phyloP scores from a whole-genome alignment of 106 monocot genomes.

The Dendrobium catenatum region DNA sequence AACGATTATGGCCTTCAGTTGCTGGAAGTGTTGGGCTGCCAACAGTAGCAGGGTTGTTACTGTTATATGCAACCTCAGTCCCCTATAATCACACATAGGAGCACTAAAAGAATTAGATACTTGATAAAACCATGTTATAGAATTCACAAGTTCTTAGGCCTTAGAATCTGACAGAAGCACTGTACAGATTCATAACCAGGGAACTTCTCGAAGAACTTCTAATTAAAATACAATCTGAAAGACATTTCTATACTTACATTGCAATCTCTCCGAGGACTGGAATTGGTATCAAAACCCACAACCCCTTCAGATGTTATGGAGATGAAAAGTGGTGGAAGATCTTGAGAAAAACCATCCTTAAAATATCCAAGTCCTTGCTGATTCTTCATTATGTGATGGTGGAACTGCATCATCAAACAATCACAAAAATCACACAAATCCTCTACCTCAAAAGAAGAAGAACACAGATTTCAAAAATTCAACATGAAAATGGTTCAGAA shows the following conservation, averaged over 20 bases:
- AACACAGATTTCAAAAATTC: neutral
- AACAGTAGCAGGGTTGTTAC: neutral
- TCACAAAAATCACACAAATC: neutral
- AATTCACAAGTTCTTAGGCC: neutral
- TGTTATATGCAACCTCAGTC: neutral
- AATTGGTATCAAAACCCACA: conserved; percentile 33
- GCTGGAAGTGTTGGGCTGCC: neutral
- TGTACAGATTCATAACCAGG: neutral
- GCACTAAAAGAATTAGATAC: neutral
- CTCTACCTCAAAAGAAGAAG: neutral
- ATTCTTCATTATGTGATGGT: neutral
- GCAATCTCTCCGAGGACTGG: conserved; percentile 6
- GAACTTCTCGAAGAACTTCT: neutral
- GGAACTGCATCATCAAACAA: conserved; percentile 1
- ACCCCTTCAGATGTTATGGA: conserved; percentile 17
- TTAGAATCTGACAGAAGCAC: too few species aligned
- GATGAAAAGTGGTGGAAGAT: conserved; percentile 33
- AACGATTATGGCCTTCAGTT: neutral
- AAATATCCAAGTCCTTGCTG: neutral
- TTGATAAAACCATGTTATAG: neutral
- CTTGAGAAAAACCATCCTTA: neutral
- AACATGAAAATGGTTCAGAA: too few species aligned
- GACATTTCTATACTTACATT: neutral
- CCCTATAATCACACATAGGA: conserved; percentile 8
- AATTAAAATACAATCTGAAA: neutral